These are phyloP conservation scores for Chrysoporthe deuterocubensis DNA, from an alignment of 2,329 filamentous ascomycete genomes.

Conservation along the genomic window DNA sequence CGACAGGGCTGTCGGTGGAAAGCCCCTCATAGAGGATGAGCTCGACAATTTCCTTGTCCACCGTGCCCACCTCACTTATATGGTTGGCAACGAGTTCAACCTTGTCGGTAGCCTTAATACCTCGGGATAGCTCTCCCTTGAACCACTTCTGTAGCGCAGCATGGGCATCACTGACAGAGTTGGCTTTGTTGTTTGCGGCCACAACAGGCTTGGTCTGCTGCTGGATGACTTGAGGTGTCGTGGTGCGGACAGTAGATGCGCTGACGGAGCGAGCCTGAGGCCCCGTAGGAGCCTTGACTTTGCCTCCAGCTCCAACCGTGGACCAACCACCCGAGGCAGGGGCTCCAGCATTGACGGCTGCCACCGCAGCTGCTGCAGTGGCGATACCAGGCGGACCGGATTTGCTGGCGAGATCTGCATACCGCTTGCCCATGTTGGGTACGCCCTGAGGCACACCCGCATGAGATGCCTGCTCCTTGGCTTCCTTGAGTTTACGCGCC, in stretches of 20 bases:
- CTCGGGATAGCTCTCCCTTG: conserved; percentile 75
- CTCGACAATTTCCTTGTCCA: conserved; percentile 34
- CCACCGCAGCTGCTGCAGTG: conserved; percentile 45
- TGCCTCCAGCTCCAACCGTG: conserved; percentile 91
- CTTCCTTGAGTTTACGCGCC: conserved; percentile 75
- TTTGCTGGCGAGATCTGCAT: conserved; percentile 93
- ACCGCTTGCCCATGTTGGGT: conserved; percentile 73
- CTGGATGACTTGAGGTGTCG: conserved; percentile 15
- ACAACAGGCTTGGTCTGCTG: conserved; percentile 44
- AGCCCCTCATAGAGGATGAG: conserved; percentile 89
- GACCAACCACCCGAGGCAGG: conserved; percentile 73
- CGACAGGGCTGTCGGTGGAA: conserved; percentile 85
- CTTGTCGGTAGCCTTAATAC: conserved; percentile 60
- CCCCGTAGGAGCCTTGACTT: conserved; percentile 75
- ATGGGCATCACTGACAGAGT: conserved; percentile 60
- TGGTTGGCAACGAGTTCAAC: conserved; percentile 81
- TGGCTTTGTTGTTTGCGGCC: conserved; percentile 44
- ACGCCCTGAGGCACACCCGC: conserved; percentile 51
- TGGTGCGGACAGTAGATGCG: conserved; percentile 36
- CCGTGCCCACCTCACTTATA: conserved; percentile 64
- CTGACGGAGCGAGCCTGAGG: conserved; percentile 53
- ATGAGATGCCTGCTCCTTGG: conserved; percentile 55
- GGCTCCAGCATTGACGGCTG: conserved; percentile 30
- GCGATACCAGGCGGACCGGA: conserved; percentile 41
- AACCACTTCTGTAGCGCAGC: conserved; percentile 97